Conservation (phyloP, 805 yeast species). For the Candida succiphila region DNA sequence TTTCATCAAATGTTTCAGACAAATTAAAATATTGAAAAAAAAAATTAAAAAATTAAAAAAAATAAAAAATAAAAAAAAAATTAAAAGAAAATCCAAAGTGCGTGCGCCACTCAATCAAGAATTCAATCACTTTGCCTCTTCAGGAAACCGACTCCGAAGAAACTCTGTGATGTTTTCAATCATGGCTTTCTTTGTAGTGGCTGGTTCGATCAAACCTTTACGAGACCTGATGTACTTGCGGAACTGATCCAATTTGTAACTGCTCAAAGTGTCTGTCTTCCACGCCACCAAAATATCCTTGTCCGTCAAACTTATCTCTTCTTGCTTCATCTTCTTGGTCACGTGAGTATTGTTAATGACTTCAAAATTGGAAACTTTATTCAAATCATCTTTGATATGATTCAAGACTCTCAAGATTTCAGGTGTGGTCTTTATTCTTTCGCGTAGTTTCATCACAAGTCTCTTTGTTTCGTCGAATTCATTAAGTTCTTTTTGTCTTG, state of each 20-base stretch:
- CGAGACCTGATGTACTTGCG: slow-evolving; percentile 27
- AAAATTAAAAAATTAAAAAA: background rate
- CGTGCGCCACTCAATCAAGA: too few relatives aligned
- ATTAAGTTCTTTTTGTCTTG: slow-evolving; percentile 10
- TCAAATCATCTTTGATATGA: slow-evolving; percentile 11
- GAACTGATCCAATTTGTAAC: slow-evolving; percentile 33
- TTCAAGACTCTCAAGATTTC: slow-evolving; percentile 5
- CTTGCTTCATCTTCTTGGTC: slow-evolving; percentile 5
- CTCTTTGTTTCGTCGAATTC: slow-evolving; percentile 13
- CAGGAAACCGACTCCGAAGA: background rate
- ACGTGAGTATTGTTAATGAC: slow-evolving; percentile 6
- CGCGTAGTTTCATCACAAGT: slow-evolving; percentile 6
- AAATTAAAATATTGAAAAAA: background rate
- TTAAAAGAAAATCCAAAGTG: background rate
- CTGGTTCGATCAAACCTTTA: slow-evolving; percentile 24
- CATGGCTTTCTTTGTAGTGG: slow-evolving; percentile 31
- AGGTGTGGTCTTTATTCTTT: slow-evolving; percentile 3
- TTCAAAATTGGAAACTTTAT: slow-evolving; percentile 13
- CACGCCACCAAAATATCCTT: slow-evolving; percentile 32
- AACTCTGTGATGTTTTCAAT: slow-evolving; percentile 27
- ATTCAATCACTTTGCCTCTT: background rate
- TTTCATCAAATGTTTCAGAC: too few relatives aligned
- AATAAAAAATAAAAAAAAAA: background rate
- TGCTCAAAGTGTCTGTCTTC: slow-evolving; percentile 22
- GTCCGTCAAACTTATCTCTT: slow-evolving; percentile 20